These are phyloP conservation scores for Phytophthora fragariae DNA, from an alignment of 352 stramenopile genomes.

Conservation along the genomic window DNA sequence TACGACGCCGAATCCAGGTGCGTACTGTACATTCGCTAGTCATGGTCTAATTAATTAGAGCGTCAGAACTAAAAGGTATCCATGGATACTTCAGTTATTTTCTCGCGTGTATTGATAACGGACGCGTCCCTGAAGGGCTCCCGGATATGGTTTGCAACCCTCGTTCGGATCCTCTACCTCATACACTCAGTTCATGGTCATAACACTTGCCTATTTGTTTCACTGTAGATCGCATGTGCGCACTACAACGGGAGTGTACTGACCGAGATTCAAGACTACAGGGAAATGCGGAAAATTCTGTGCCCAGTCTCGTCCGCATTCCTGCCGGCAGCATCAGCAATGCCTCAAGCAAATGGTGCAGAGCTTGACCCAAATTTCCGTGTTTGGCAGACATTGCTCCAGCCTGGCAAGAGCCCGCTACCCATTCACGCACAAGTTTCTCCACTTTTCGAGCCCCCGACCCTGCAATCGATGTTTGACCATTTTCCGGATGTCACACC, in stretches of 20 bases:
- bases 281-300: slow-evolving; percentile 22
- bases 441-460: slow-evolving; percentile 21
- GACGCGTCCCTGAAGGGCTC: slow-evolving; percentile 61
- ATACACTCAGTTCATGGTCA: background rate
- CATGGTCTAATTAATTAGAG: slow-evolving; percentile 1
- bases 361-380: slow-evolving; percentile 13
- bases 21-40: slow-evolving; percentile 18
- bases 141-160: slow-evolving; percentile 54
- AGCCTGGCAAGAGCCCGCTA: slow-evolving; percentile 20
- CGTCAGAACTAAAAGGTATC: slow-evolving; percentile 26
- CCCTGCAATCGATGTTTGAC: slow-evolving; percentile 40
- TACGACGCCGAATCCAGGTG: slow-evolving; percentile 77
- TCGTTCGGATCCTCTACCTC: slow-evolving; percentile 9
- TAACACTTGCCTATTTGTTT: slow-evolving; percentile 21
- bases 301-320: slow-evolving; percentile 53
- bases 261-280: slow-evolving; percentile 52
- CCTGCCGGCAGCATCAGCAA: slow-evolving; percentile 26
- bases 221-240: slow-evolving; percentile 35
- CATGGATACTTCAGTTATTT: slow-evolving; percentile 57
- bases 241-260: slow-evolving; percentile 33
- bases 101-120: slow-evolving; percentile 62
- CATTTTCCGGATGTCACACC: slow-evolving; percentile 38
- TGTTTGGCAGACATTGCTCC: slow-evolving; percentile 33
- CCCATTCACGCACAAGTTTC: slow-evolving; percentile 13
- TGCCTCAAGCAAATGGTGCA: slow-evolving; percentile 3